Base-by-base conservation (phyloP, 148 eudicot genomes). In the Camellia lanceoleosa region DNA sequence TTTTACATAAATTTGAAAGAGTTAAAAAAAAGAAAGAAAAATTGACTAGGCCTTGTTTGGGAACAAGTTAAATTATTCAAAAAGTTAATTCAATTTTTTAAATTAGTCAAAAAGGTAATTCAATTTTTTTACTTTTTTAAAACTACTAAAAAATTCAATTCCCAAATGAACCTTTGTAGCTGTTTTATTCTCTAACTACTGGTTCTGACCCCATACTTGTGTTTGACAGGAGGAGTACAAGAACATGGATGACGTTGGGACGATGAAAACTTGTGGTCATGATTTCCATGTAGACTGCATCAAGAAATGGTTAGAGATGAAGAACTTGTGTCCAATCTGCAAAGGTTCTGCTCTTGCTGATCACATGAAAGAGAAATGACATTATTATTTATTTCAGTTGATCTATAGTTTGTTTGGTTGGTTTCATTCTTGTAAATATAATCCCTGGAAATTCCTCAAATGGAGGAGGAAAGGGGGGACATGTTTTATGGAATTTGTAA, bases 301-400 rank as follows among this genome's bases (percentile, higher is more conserved):
- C 79, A 87, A 82, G 77, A 92, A 90, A 79, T 95, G 98, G 97
- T 70, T 93, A 61, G 85, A 89, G 0, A 83, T 91, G 92, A 95
- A 95, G 91, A 92, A 91, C 69, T 42, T 80, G 44, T 93, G 98
- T 75, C 98, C 98, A 19, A 95, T 93, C 73, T 95, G 97, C 91
- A 93, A 93, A 81, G 85, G 86, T 74, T 77, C 91, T 30, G 95
- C 95, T 46, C 15, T 86, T 68, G 88, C 92, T 16, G 95, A 93
- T 23, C 80, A 82, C 30, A 14, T 71, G 83, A 89, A 84, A 75
- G 81, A 80, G 75, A 73, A 79, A 49, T 77, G 81, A 85, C 44
- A 30, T 61, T 81, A 73, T 79, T 5, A 30, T 30, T 30, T 30
- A 30, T 30, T 30, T 30, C 63, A 68, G 73, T 81, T 63, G 69